phyloP scores from a whole-genome alignment of 169 alveolate species.

The Miamiensis avidus region DNA sequence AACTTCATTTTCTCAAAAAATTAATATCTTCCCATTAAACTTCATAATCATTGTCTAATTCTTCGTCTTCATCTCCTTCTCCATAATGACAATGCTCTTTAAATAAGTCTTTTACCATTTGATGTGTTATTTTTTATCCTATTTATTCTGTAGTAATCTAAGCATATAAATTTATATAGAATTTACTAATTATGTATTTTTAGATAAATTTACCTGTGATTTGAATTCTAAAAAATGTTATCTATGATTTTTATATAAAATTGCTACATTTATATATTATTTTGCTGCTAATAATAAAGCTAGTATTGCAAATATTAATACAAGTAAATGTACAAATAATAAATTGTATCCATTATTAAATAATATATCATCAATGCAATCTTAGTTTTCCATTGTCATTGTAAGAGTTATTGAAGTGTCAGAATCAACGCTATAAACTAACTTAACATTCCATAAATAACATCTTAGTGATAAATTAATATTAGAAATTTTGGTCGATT shows the following conservation, averaged over 20 bases:
- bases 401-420: background rate
- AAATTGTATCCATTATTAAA: background rate
- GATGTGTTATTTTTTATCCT: background rate
- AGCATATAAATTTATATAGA: too few relatives aligned
- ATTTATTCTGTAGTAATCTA: background rate
- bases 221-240: too few relatives aligned
- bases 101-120: background rate
- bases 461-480: background rate
- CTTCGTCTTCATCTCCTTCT: background rate
- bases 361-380: background rate
- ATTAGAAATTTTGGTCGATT: too few relatives aligned
- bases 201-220: background rate
- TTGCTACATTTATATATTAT: background rate
- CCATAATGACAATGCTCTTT: background rate
- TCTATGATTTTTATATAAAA: too few relatives aligned
- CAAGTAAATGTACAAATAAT: background rate
- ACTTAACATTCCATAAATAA: background rate
- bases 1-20: slow-evolving; percentile 14
- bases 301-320: background rate
- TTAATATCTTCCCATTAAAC: slow-evolving; percentile 6
- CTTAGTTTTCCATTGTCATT: background rate
- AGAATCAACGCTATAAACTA: background rate
- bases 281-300: background rate
- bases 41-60: too few relatives aligned
- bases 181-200: too few relatives aligned